Conservation (phyloP, 1,284 basidiomycete species). For the Trichosporon asahii region DNA sequence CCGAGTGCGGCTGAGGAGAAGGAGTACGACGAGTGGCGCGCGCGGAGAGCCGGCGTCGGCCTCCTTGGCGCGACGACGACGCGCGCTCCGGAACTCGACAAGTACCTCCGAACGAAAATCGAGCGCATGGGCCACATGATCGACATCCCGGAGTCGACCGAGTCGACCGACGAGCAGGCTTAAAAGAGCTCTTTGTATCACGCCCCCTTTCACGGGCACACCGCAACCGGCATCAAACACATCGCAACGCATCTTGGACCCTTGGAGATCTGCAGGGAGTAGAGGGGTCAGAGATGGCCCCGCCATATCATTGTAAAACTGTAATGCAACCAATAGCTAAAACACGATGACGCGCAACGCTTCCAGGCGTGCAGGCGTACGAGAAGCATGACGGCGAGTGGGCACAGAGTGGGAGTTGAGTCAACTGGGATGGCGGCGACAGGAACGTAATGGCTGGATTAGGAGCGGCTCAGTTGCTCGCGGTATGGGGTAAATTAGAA, state of each 20-base stretch:
- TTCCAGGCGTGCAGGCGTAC: not conserved
- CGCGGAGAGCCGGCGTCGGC: slow-evolving; percentile 66
- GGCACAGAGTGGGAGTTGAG: not conserved
- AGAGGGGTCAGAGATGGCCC: not conserved
- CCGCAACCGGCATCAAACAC: not conserved
- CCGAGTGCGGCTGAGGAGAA: slow-evolving; percentile 31
- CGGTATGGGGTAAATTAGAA: not conserved
- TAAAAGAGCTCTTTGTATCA: not conserved
- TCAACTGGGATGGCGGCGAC: not conserved
- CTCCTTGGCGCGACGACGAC: slow-evolving; percentile 78
- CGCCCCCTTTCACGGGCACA: not conserved
- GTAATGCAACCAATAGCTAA: slow-evolving; percentile 1
- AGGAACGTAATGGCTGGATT: not conserved
- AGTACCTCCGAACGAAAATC: slow-evolving; percentile 93
- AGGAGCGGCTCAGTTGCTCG: not conserved
- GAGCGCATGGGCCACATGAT: slow-evolving; percentile 86
- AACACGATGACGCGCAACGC: not conserved
- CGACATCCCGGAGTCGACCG: slow-evolving; percentile 25
- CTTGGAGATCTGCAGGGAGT: not conserved
- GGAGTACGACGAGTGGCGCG: slow-evolving; percentile 53
- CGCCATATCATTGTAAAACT: not conserved
- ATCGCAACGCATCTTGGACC: not conserved
- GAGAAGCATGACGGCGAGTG: not conserved
- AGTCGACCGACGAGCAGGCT: not conserved
- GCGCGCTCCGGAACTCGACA: slow-evolving; percentile 83